These are phyloP conservation scores for Thalassiosira mediterranea DNA, from an alignment of 352 stramenopile species.

Conservation along the genomic window DNA sequence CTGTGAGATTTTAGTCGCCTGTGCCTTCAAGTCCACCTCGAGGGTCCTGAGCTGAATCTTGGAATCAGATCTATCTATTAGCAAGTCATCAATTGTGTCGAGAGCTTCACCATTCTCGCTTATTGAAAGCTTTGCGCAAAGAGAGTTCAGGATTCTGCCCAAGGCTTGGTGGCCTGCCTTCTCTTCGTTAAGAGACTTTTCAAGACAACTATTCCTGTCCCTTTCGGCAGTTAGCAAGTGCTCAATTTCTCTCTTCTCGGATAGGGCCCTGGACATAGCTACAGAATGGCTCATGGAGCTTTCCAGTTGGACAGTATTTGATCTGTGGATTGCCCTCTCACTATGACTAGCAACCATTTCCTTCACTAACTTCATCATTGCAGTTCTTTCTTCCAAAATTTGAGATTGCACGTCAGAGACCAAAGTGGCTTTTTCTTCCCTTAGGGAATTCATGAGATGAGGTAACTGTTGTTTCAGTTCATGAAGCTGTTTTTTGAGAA, in stretches of 20 bases:
- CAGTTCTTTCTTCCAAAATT: conserved; percentile 31
- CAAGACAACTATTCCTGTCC: conserved; percentile 29
- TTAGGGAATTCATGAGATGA: conserved; percentile 28
- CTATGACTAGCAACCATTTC: conserved; percentile 17
- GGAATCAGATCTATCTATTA: conserved; percentile 35
- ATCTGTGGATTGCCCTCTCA: conserved; percentile 25
- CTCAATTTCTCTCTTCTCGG: conserved; percentile 36
- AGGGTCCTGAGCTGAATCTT: conserved; percentile 38
- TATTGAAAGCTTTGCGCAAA: conserved; percentile 33
- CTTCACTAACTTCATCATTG: conserved; percentile 44
- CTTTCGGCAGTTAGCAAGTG: conserved; percentile 27
- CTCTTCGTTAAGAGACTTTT: conserved; percentile 28
- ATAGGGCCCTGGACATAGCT: conserved; percentile 25
- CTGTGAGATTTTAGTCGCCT: conserved; percentile 23
- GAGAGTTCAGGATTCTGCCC: conserved; percentile 10
- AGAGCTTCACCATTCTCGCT: conserved; percentile 26
- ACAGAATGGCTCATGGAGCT: conserved; percentile 46
- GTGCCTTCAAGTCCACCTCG: conserved; percentile 30
- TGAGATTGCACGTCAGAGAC: conserved; percentile 35
- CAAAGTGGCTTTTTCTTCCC: conserved; percentile 32
- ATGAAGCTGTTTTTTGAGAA: conserved; percentile 27
- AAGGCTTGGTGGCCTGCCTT: conserved; percentile 19
- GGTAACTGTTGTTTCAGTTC: conserved; percentile 23
- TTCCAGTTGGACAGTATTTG: conserved; percentile 12
- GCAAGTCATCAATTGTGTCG: conserved; percentile 46